Conservation (phyloP, 495 filamentous ascomycete genomes). For the Aspergillus ostianus region DNA sequence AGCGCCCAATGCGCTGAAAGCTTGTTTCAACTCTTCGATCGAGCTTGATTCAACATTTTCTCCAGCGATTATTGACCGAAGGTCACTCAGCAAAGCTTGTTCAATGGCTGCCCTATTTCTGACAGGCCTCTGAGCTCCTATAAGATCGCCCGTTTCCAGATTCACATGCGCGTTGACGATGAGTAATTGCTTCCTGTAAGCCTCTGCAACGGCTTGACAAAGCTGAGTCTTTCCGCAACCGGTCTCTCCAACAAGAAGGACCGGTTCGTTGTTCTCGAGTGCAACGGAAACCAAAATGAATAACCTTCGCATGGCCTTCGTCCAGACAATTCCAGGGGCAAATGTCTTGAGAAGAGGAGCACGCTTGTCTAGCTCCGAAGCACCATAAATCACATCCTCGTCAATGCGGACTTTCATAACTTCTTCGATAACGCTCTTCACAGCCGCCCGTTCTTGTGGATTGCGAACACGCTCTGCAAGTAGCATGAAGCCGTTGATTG, state of each 20-base stretch:
- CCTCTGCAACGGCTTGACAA: slow-evolving; percentile 85
- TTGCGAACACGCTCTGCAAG: slow-evolving; percentile 94
- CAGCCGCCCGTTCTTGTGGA: slow-evolving; percentile 74
- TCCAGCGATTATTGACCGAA: slow-evolving; percentile 46
- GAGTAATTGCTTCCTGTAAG: slow-evolving; percentile 68
- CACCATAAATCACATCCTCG: slow-evolving; percentile 66
- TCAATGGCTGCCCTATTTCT: slow-evolving; percentile 75
- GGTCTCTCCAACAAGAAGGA: slow-evolving; percentile 92
- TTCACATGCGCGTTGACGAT: slow-evolving; percentile 98
- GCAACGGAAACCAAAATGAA: slow-evolving; percentile 83
- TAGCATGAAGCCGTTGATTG: slow-evolving; percentile 92
- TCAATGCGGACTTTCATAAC: slow-evolving; percentile 86
- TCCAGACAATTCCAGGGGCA: slow-evolving; percentile 78
- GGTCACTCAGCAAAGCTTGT: slow-evolving; percentile 60
- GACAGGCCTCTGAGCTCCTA: slow-evolving; percentile 90
- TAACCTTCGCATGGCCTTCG: slow-evolving; percentile 85
- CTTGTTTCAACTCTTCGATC: slow-evolving; percentile 46
- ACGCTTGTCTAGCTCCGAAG: slow-evolving; percentile 51
- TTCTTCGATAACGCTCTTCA: slow-evolving; percentile 87
- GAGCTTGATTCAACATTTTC: slow-evolving; percentile 27
- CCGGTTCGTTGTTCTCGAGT: slow-evolving; percentile 86
- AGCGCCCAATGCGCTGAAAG: slow-evolving; percentile 41
- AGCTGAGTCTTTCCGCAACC: slow-evolving; percentile 97
- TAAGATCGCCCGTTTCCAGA: slow-evolving; percentile 93
- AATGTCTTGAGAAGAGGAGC: slow-evolving; percentile 39